phyloP scores from a whole-genome alignment of 495 filamentous ascomycete species.

The Penicillium chermesinum region DNA sequence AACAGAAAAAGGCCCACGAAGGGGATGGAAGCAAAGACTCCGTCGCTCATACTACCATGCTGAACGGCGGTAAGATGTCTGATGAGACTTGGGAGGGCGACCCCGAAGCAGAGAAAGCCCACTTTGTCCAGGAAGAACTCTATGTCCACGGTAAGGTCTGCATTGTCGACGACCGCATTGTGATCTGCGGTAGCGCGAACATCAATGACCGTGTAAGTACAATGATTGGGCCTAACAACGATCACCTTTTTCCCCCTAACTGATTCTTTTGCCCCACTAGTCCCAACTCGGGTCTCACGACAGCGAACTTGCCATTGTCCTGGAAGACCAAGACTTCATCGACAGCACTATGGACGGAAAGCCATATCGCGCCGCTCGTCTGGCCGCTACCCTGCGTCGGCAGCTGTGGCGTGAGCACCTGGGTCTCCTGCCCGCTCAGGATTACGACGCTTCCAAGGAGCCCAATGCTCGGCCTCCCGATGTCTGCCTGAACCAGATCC shows the following conservation, averaged over 20 bases:
- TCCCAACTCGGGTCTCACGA: slow-evolving; percentile 88
- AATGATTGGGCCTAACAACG: background rate
- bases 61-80: slow-evolving; percentile 56
- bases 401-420: slow-evolving; percentile 93
- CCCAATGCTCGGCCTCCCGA: slow-evolving; percentile 79
- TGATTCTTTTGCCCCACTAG: slow-evolving; percentile 11
- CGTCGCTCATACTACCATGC: slow-evolving; percentile 80
- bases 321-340: slow-evolving; percentile 78
- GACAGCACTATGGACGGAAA: slow-evolving; percentile 72
- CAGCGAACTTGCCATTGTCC: slow-evolving; percentile 85
- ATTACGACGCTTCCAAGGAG: slow-evolving; percentile 62
- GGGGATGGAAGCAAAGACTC: slow-evolving; percentile 52
- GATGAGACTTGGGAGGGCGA: slow-evolving; percentile 70
- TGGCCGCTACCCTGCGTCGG: slow-evolving; percentile 75
- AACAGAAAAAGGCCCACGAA: slow-evolving; percentile 33
- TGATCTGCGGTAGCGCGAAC: slow-evolving; percentile 83
- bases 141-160: slow-evolving; percentile 88
- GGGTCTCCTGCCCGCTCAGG: slow-evolving; percentile 71
- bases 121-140: slow-evolving; percentile 91
- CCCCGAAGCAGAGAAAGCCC: slow-evolving; percentile 67
- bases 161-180: slow-evolving; percentile 77
- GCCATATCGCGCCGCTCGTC: slow-evolving; percentile 65
- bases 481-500: slow-evolving; percentile 63
- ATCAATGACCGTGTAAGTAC: slow-evolving; percentile 75
- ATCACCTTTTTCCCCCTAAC: background rate